phyloP scores from a whole-genome alignment of 805 yeast species.

The Sugiyamaella floridensis region DNA sequence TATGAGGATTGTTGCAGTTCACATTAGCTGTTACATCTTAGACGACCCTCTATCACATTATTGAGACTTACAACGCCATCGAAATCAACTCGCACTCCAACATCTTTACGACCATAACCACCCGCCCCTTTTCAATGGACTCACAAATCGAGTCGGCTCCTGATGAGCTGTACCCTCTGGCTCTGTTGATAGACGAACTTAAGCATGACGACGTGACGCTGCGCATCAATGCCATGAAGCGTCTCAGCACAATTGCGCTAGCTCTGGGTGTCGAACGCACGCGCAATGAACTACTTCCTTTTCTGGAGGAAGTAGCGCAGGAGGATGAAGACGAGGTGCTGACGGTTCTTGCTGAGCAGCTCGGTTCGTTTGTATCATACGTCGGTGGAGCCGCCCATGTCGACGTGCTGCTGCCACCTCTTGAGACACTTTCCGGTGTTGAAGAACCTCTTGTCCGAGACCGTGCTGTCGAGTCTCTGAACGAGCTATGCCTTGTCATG shows the following conservation, averaged over 20 bases:
- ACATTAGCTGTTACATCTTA: no score
- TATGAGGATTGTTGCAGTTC: no score
- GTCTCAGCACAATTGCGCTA: constrained; percentile 86
- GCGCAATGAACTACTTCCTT: constrained; percentile 81
- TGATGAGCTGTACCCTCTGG: constrained; percentile 82
- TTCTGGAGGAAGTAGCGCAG: constrained; percentile 55
- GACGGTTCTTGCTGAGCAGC: constrained; percentile 84
- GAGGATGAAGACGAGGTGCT: constrained; percentile 99
- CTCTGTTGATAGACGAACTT: constrained; percentile 92
- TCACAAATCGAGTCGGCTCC: constrained; percentile 1
- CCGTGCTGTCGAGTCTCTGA: constrained; percentile 82
- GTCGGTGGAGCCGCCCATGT: constrained; percentile 78
- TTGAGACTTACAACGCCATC: no score
- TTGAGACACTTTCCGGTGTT: constrained; percentile 79
- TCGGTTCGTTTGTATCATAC: constrained; percentile 79
- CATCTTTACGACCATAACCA: not conserved
- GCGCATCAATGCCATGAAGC: constrained; percentile 90
- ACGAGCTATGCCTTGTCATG: constrained; percentile 47
- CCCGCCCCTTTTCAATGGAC: constrained; percentile 7
- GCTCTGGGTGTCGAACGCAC: constrained; percentile 95
- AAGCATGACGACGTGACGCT: constrained; percentile 93
- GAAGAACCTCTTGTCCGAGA: constrained; percentile 97
- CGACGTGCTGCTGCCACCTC: constrained; percentile 49
- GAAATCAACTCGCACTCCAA: no score
- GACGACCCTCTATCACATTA: no score